A percentile compares a stretch with the other conserved stretches of the same genome.
Evolutionary conservation across 148 eudicot species (phyloP).

Genomic region (Amaranthus palmeri): DNA sequence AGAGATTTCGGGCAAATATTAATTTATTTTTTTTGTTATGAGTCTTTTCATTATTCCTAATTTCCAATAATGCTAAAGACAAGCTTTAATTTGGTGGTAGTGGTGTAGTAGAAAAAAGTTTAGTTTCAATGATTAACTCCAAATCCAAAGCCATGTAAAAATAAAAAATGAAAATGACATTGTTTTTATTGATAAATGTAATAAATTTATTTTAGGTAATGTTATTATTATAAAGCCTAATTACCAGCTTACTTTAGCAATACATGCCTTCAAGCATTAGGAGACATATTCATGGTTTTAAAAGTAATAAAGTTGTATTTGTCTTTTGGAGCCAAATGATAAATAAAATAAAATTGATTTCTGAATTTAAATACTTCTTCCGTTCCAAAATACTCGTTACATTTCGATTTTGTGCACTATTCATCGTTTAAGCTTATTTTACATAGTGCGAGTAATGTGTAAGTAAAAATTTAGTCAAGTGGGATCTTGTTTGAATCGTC

Average conservation of each 20-base stretch:
- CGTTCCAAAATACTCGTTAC: too few relatives aligned
- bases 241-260: constrained; percentile 6
- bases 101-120: constrained; percentile 13
- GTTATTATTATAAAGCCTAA: constrained; percentile 8
- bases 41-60: too few relatives aligned
- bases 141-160: constrained; percentile 7
- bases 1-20: too few relatives aligned
- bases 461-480: too few relatives aligned
- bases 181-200: constrained; percentile 14
- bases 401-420: too few relatives aligned
- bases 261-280: constrained; percentile 19
- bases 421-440: too few relatives aligned
- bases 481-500: too few relatives aligned
- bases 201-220: constrained; percentile 15
- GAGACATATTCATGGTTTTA: constrained; percentile 23
- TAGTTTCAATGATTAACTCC: constrained; percentile 24
- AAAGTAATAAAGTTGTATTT: constrained; percentile 21
- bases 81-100: not conserved
- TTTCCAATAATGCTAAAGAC: too few relatives aligned
- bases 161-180: not conserved
- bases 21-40: too few relatives aligned
- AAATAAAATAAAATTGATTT: too few relatives aligned
- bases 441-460: too few relatives aligned
- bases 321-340: not conserved
- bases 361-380: too few relatives aligned